Conservation (phyloP, 371 early-diverging fungal genomes). For the Haplosporangium sp. region DNA sequence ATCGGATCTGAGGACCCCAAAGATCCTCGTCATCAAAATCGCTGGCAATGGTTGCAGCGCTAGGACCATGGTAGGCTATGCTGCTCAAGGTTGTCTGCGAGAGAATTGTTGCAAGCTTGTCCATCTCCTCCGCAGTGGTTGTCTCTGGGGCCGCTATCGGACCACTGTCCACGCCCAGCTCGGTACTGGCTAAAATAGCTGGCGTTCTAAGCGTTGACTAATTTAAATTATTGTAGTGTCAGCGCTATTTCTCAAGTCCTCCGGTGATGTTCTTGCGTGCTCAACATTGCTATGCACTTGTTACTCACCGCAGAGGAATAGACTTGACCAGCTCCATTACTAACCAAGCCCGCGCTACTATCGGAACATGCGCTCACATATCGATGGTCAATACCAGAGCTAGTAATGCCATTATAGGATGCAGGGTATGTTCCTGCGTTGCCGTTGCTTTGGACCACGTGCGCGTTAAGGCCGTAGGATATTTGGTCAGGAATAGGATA, state of each 20-base stretch:
- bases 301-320: too few relatives aligned
- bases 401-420: too few relatives aligned
- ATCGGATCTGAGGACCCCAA: conserved; percentile 31
- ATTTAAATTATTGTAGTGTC: too few relatives aligned
- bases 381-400: too few relatives aligned
- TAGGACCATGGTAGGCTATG: conserved; percentile 18
- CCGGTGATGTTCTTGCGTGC: too few relatives aligned
- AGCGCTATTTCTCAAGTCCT: too few relatives aligned
- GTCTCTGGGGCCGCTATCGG: neutral
- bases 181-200: conserved; percentile 21
- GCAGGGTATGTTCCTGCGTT: neutral
- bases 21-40: conserved; percentile 33
- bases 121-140: conserved; percentile 21
- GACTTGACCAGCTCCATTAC: too few relatives aligned
- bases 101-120: conserved; percentile 14
- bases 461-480: neutral
- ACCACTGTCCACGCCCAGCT: too few relatives aligned
- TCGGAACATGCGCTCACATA: too few relatives aligned
- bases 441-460: neutral
- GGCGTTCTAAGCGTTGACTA: neutral
- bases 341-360: too few relatives aligned
- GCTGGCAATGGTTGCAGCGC: conserved; percentile 20
- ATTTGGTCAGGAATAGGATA: conserved; percentile 16
- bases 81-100: conserved; percentile 29
- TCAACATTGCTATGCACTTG: too few relatives aligned